Evolutionary conservation across 768 basidiomycete species (phyloP).

Genomic region (Crepidotus variabilis): DNA sequence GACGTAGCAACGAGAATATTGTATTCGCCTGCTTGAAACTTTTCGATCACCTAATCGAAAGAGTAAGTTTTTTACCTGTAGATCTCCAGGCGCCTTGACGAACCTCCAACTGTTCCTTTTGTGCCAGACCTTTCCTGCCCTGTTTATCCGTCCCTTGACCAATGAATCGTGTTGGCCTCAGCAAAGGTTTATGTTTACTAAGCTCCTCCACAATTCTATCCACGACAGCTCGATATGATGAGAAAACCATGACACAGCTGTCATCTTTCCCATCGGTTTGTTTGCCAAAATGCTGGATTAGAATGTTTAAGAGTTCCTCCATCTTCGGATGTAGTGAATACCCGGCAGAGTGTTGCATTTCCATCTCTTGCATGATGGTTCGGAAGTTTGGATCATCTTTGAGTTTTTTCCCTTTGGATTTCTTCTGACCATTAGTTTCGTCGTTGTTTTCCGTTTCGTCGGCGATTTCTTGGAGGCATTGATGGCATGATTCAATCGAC

Average conservation of each 20-base stretch:
- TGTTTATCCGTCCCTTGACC: constrained; percentile 86
- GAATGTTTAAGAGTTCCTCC: constrained; percentile 70
- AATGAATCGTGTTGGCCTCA: constrained; percentile 83
- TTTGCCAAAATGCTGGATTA: constrained; percentile 73
- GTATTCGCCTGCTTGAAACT: constrained; percentile 82
- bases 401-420: constrained; percentile 41
- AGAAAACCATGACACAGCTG: constrained; percentile 92
- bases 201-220: constrained; percentile 86
- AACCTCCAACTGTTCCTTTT: constrained; percentile 90
- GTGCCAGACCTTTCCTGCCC: constrained; percentile 84
- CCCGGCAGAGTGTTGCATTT: constrained; percentile 49
- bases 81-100: constrained; percentile 12
- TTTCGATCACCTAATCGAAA: constrained; percentile 64
- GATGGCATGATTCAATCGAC: constrained; percentile 76
- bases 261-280: constrained; percentile 34
- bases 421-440: constrained; percentile 30
- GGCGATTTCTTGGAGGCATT: constrained; percentile 48
- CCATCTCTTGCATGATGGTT: constrained; percentile 63
- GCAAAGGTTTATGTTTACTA: constrained; percentile 69
- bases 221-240: constrained; percentile 84
- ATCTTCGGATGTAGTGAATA: constrained; percentile 87
- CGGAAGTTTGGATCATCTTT: constrained; percentile 57
- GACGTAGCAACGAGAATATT: constrained; percentile 95
- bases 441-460: constrained; percentile 30
- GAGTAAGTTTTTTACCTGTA: constrained; percentile 8